A percentile compares a stretch with the other conserved stretches of the same genome.
Conservation (phyloP, 371 early-diverging fungal genomes). For the Rhizopus microsporus region DNA sequence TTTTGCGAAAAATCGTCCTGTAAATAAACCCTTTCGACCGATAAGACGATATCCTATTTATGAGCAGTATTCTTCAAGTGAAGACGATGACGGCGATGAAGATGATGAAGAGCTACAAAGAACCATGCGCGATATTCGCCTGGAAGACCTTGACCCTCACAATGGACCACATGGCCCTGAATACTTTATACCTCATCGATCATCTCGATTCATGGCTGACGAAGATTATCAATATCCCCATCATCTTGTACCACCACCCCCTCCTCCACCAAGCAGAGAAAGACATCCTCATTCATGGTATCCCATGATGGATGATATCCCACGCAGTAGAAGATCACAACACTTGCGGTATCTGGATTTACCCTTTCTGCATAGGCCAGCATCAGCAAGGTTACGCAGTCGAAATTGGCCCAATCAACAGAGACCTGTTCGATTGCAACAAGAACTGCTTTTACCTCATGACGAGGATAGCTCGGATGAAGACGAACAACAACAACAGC, state of each 20-base stretch:
- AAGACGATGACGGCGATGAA: constrained; percentile 7
- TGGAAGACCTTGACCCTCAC: not conserved
- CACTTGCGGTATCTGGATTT: constrained; percentile 2
- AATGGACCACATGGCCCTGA: not conserved
- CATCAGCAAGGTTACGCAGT: constrained; percentile 16
- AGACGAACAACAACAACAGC: not conserved
- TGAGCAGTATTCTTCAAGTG: not conserved
- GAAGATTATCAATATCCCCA: not conserved
- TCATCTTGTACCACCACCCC: constrained; percentile 3
- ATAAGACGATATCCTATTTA: not conserved
- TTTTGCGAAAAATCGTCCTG: not conserved
- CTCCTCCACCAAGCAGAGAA: constrained; percentile 1
- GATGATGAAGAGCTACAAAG: constrained; percentile 14
- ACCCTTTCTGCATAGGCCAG: constrained; percentile 12
- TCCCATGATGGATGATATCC: constrained; percentile 4
- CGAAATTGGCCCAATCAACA: constrained; percentile 8
- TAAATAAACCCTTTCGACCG: not conserved
- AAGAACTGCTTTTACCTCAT: constrained; percentile 2
- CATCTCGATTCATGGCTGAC: not conserved
- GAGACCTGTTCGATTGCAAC: not conserved
- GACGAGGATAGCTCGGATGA: constrained; percentile 11
- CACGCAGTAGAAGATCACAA: constrained; percentile 8
- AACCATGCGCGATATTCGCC: constrained; percentile 10
- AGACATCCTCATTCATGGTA: not conserved
- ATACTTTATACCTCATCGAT: not conserved